These are phyloP conservation scores for Lachnellula arida DNA, from an alignment of 2,329 filamentous ascomycete species.

Conservation along the genomic window DNA sequence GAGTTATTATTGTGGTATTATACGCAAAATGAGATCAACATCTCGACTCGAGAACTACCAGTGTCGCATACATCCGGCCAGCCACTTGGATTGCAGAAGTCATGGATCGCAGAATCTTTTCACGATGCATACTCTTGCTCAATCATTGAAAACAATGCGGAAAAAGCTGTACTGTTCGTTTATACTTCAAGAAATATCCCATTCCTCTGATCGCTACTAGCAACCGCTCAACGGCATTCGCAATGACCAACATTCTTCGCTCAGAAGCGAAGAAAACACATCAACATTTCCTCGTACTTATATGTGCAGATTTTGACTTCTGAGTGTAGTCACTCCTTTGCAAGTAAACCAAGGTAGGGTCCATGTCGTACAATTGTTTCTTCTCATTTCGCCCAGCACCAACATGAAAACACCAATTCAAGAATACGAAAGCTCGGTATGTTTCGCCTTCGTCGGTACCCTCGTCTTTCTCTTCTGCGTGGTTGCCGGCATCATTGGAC, in stretches of 20 bases:
- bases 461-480: constrained; percentile 3
- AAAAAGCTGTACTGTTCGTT: too few relatives aligned
- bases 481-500: background rate
- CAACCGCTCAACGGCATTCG: background rate
- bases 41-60: too few relatives aligned
- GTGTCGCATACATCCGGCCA: too few relatives aligned
- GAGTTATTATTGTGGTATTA: too few relatives aligned
- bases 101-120: background rate
- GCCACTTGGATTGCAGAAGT: too few relatives aligned
- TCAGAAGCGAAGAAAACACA: background rate
- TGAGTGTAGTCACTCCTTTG: too few relatives aligned
- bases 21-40: too few relatives aligned
- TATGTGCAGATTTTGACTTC: background rate
- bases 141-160: too few relatives aligned
- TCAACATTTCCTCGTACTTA: too few relatives aligned
- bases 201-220: background rate
- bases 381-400: background rate
- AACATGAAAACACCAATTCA: constrained; percentile 2
- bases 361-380: background rate
- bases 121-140: too few relatives aligned
- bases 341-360: background rate
- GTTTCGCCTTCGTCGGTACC: constrained; percentile 13
- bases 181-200: background rate
- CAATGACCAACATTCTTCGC: background rate
- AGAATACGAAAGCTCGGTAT: constrained; percentile 3